Conservation (phyloP, 2,329 filamentous ascomycete genomes). For the Rachicladosporium sp. region DNA sequence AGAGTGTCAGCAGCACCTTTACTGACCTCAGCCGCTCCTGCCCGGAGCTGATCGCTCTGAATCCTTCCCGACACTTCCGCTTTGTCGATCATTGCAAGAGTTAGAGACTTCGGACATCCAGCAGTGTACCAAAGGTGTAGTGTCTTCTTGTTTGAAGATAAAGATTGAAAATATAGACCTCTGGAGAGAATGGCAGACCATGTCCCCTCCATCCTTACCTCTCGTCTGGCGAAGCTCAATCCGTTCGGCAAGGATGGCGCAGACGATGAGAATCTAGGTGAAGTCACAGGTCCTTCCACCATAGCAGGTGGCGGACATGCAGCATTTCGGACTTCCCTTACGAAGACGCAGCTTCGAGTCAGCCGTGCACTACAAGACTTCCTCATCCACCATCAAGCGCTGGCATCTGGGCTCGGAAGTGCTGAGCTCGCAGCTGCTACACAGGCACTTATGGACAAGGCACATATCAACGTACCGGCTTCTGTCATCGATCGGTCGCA, state of each 20-base stretch:
- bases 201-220: conserved; percentile 11
- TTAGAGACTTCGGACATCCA: no score
- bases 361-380: conserved; percentile 47
- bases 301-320: conserved; percentile 50
- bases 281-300: conserved; percentile 36
- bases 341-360: conserved; percentile 44
- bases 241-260: conserved; percentile 23
- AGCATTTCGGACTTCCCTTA: conserved; percentile 35
- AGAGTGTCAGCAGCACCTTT: no score
- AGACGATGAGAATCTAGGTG: conserved; percentile 43
- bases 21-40: no score
- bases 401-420: conserved; percentile 36
- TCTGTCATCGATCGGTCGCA: conserved; percentile 45
- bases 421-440: conserved; percentile 37
- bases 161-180: no score
- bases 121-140: no score
- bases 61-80: no score
- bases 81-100: no score
- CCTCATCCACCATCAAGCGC: conserved; percentile 40
- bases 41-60: no score
- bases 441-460: conserved; percentile 40
- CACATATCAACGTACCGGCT: conserved; percentile 45
- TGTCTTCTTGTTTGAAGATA: no score
- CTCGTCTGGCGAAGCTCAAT: conserved; percentile 28
- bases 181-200: conserved; percentile 1